Conservation (phyloP, 495 filamentous ascomycete species). For the Achaetomiella virescens region DNA sequence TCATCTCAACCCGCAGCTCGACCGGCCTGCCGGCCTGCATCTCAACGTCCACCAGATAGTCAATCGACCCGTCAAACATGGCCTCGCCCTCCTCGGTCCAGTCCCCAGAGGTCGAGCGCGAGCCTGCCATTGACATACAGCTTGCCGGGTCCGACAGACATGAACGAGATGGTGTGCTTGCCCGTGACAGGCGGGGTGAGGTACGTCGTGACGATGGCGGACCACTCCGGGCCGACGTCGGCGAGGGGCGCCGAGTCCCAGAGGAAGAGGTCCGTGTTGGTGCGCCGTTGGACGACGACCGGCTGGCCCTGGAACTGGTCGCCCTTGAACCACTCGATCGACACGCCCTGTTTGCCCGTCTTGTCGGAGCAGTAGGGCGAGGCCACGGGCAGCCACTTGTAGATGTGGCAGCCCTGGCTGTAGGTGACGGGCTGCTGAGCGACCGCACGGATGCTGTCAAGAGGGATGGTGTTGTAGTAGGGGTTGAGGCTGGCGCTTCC, state of each 20-base stretch:
- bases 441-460: conserved; percentile 47
- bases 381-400: conserved; percentile 61
- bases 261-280: conserved; percentile 59
- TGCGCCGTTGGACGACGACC: conserved; percentile 46
- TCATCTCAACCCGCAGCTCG: conserved; percentile 51
- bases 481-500: conserved; percentile 73
- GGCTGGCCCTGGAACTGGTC: conserved; percentile 55
- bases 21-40: conserved; percentile 45
- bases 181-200: conserved; percentile 51
- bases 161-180: conserved; percentile 68
- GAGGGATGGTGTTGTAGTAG: conserved; percentile 63
- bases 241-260: conserved; percentile 61
- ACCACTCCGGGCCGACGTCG: conserved; percentile 54
- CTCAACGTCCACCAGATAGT: conserved; percentile 47
- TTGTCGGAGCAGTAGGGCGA: conserved; percentile 51
- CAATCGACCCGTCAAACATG: conserved; percentile 54
- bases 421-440: conserved; percentile 45
- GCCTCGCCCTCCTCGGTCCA: conserved; percentile 62
- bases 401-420: conserved; percentile 51
- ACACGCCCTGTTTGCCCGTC: conserved; percentile 51
- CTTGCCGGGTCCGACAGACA: conserved; percentile 66
- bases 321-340: conserved; percentile 57
- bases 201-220: conserved; percentile 51
- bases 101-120: conserved; percentile 67
- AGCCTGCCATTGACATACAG: conserved; percentile 63